Evolutionary conservation across 2,329 filamentous ascomycete genomes (phyloP).

Genomic region (Curvularia eragrostidis): DNA sequence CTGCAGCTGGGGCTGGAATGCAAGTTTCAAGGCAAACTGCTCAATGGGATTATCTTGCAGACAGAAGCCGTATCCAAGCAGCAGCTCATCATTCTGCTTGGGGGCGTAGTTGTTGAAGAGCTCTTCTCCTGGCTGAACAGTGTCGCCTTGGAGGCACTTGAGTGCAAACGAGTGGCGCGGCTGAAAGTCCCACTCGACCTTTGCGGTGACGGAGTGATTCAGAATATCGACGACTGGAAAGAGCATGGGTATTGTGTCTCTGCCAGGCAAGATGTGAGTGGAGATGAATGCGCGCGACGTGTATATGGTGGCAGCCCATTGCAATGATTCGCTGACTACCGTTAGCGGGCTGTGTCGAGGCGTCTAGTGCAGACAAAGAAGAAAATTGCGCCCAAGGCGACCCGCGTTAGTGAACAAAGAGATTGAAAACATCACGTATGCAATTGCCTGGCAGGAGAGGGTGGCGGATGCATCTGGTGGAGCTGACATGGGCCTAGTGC

Average conservation of each 20-base stretch:
- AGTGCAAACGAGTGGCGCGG: constrained; percentile 48
- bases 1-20: constrained; percentile 47
- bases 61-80: constrained; percentile 62
- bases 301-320: constrained; percentile 61
- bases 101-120: constrained; percentile 63
- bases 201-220: constrained; percentile 57
- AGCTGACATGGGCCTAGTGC: constrained; percentile 2
- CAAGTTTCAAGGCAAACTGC: constrained; percentile 53
- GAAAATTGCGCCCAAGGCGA: background rate
- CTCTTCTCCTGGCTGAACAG: constrained; percentile 49
- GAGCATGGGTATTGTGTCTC: constrained; percentile 50
- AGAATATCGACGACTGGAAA: constrained; percentile 59
- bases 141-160: constrained; percentile 45
- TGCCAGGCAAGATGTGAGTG: constrained; percentile 38
- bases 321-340: constrained; percentile 53
- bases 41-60: constrained; percentile 57
- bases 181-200: constrained; percentile 56
- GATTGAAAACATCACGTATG: constrained; percentile 6
- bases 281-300: constrained; percentile 61
- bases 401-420: background rate
- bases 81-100: constrained; percentile 60
- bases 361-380: constrained; percentile 3
- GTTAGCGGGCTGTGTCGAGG: constrained; percentile 23
- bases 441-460: background rate
- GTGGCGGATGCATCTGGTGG: background rate